Evolutionary conservation across 2,329 filamentous ascomycete species (phyloP).

Genomic region (Aureobasidium leucospermi): DNA sequence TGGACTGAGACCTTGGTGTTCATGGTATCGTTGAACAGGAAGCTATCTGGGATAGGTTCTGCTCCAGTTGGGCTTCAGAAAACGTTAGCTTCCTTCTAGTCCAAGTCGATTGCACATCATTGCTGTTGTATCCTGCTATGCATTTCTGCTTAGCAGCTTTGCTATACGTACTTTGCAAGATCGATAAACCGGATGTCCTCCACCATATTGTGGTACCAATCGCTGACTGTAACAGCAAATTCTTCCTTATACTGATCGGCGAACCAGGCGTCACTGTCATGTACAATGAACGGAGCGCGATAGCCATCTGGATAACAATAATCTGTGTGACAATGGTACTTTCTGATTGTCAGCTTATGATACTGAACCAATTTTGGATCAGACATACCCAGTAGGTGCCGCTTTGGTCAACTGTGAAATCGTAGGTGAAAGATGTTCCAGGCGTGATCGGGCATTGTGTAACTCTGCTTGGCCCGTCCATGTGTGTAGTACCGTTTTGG

Average conservation of each 20-base stretch:
- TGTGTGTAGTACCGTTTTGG: conserved; percentile 65
- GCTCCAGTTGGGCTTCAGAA: conserved; percentile 26
- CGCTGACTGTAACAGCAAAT: conserved; percentile 59
- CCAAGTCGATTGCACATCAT: too few relatives aligned
- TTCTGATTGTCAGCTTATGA: background rate
- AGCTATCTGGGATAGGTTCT: conserved; percentile 59
- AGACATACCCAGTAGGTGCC: conserved; percentile 56
- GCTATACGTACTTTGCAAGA: conserved; percentile 33
- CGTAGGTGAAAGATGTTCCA: conserved; percentile 56
- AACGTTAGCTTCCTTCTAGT: background rate
- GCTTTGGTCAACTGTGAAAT: conserved; percentile 51
- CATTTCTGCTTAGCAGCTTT: too few relatives aligned
- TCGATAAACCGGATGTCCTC: conserved; percentile 40
- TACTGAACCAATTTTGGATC: background rate
- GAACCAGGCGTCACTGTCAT: conserved; percentile 49
- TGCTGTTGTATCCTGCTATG: too few relatives aligned
- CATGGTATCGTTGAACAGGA: conserved; percentile 56
- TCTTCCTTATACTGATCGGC: conserved; percentile 52
- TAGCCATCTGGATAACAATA: conserved; percentile 63
- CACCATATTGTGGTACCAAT: conserved; percentile 63
- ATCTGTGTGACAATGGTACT: conserved; percentile 42
- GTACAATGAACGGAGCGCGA: conserved; percentile 59
- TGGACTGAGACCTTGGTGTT: conserved; percentile 38
- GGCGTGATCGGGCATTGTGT: conserved; percentile 62
- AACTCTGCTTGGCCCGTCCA: conserved; percentile 65